phyloP scores from a whole-genome alignment of 139 green algal genomes.

The Closterium sp. region DNA sequence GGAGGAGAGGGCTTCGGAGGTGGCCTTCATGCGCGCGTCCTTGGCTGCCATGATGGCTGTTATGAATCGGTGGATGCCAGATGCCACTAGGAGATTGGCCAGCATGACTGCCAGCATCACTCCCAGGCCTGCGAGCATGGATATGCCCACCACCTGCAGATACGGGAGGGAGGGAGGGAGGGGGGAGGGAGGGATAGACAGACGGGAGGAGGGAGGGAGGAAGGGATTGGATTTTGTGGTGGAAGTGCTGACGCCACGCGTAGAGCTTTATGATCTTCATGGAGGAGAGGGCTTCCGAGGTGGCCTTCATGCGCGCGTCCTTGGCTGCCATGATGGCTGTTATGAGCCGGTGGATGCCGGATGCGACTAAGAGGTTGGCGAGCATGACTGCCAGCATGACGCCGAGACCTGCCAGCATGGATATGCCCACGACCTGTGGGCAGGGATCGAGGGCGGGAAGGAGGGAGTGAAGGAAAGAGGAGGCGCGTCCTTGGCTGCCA shows the following conservation, averaged over 20 bases:
- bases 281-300: slow-evolving; percentile 19
- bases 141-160: slow-evolving; percentile 36
- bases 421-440: slow-evolving; percentile 39
- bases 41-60: slow-evolving; percentile 5
- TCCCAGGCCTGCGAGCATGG: slow-evolving; percentile 36
- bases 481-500: neutral
- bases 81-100: slow-evolving; percentile 27
- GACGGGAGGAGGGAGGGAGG: too few species aligned
- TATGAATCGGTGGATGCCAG: neutral
- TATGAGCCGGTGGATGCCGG: neutral
- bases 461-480: neutral
- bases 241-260: slow-evolving; percentile 16
- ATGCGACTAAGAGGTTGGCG: slow-evolving; percentile 25
- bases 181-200: neutral
- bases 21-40: slow-evolving; percentile 41
- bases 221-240: neutral
- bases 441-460: too few species aligned
- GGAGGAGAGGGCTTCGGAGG: slow-evolving; percentile 17
- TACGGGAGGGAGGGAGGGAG: too few species aligned
- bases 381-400: slow-evolving; percentile 27
- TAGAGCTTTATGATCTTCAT: slow-evolving; percentile 45
- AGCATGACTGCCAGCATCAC: slow-evolving; percentile 28
- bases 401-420: slow-evolving; percentile 32
- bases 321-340: slow-evolving; percentile 5
- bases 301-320: slow-evolving; percentile 41